A percentile compares a stretch with the other conserved stretches of the same genome.
These are phyloP conservation scores for Pichia phayaonensis DNA, from an alignment of 805 yeast species.

Conservation along the genomic window DNA sequence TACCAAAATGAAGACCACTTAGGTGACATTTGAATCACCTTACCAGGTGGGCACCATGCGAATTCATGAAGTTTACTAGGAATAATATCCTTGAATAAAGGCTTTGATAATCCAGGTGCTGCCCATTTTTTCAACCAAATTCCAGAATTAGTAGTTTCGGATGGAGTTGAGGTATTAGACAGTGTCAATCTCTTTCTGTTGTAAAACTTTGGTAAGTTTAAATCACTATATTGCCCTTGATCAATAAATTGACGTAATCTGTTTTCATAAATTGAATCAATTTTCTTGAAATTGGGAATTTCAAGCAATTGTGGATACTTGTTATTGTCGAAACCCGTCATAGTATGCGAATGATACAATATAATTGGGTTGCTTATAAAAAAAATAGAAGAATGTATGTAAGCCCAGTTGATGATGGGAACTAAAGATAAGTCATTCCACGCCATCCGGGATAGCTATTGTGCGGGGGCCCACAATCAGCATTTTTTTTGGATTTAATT, in stretches of 20 bases:
- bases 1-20: constrained; percentile 98
- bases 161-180: constrained; percentile 24
- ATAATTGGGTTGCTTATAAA: background rate
- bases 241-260: constrained; percentile 71
- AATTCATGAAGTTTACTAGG: constrained; percentile 40
- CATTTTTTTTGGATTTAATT: too few species aligned
- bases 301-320: constrained; percentile 35
- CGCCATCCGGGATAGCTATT: too few species aligned
- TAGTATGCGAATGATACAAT: background rate
- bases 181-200: constrained; percentile 43
- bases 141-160: constrained; percentile 25
- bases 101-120: constrained; percentile 65
- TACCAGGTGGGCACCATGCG: constrained; percentile 58
- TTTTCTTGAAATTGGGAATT: constrained; percentile 65
- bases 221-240: constrained; percentile 64
- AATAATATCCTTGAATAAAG: constrained; percentile 53
- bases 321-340: background rate
- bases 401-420: too few species aligned
- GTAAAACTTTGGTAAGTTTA: constrained; percentile 79
- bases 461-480: too few species aligned
- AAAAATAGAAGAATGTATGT: background rate
- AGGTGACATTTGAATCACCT: constrained; percentile 65
- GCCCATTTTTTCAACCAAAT: constrained; percentile 60
- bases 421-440: too few species aligned
- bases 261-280: constrained; percentile 63